These are phyloP conservation scores for Viola pubescens DNA, from an alignment of 441 rosid species.

Conservation along the genomic window DNA sequence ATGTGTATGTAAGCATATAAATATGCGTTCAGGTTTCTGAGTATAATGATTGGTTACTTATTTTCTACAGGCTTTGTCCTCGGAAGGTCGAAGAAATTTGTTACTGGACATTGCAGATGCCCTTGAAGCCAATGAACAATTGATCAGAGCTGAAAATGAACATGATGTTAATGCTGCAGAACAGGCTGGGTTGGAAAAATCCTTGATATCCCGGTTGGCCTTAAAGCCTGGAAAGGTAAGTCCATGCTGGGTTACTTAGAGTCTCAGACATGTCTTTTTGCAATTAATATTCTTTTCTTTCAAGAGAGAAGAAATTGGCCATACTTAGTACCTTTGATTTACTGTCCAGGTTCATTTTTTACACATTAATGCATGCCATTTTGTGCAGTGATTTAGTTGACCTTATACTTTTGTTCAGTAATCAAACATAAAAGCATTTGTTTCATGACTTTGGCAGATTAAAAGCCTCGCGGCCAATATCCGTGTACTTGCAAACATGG, in stretches of 20 bases:
- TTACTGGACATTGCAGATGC: slow-evolving; percentile 79
- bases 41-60: slow-evolving; percentile 15
- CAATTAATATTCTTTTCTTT: slow-evolving; percentile 5
- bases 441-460: slow-evolving; percentile 43
- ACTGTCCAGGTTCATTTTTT: slow-evolving; percentile 1
- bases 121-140: slow-evolving; percentile 66
- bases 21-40: neutral
- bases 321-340: neutral
- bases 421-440: no score
- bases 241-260: slow-evolving; percentile 3
- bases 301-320: neutral
- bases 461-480: slow-evolving; percentile 68
- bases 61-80: slow-evolving; percentile 65
- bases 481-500: slow-evolving; percentile 90
- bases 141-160: slow-evolving; percentile 64
- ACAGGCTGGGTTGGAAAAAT: slow-evolving; percentile 65
- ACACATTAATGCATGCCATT: neutral
- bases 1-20: neutral
- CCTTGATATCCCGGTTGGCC: slow-evolving; percentile 75
- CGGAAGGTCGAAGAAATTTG: slow-evolving; percentile 64
- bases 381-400: neutral
- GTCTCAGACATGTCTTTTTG: neutral
- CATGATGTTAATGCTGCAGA: slow-evolving; percentile 81
- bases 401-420: neutral
- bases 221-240: slow-evolving; percentile 90